These are phyloP conservation scores for Huntiella decipiens DNA, from an alignment of 2,329 filamentous ascomycete species.

Conservation along the genomic window DNA sequence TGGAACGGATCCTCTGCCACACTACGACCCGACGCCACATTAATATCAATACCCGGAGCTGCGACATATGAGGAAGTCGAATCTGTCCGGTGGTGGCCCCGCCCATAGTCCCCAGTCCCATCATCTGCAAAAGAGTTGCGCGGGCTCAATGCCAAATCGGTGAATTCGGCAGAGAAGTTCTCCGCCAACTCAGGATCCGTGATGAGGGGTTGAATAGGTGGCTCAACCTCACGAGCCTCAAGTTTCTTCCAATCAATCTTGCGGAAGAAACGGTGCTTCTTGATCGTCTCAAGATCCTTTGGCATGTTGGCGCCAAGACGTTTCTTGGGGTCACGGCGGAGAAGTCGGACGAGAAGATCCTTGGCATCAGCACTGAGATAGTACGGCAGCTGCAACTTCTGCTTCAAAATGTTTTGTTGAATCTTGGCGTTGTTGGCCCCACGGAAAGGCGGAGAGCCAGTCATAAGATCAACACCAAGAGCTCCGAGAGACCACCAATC, in stretches of 20 bases:
- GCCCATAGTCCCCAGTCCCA: background rate
- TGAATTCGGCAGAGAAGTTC: constrained; percentile 92
- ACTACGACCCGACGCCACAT: background rate
- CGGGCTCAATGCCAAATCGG: constrained; percentile 63
- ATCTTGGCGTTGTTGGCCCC: constrained; percentile 88
- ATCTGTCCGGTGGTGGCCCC: no score
- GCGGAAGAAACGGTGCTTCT: constrained; percentile 88
- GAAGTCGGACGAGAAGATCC: constrained; percentile 71
- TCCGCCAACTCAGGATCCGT: constrained; percentile 91
- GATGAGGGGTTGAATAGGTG: constrained; percentile 82
- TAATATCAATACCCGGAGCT: background rate
- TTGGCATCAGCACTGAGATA: constrained; percentile 84
- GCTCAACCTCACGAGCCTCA: constrained; percentile 60
- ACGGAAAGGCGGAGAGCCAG: constrained; percentile 76
- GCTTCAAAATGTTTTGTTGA: constrained; percentile 85
- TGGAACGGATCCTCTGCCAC: constrained; percentile 35
- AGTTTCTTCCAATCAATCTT: constrained; percentile 90
- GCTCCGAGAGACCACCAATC: constrained; percentile 99
- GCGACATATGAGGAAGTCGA: no score
- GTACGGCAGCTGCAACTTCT: constrained; percentile 77
- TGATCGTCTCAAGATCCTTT: constrained; percentile 69
- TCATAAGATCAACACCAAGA: constrained; percentile 79
- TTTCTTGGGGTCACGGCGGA: constrained; percentile 84
- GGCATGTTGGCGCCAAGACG: constrained; percentile 75
- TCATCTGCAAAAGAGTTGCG: constrained; percentile 14